These are phyloP conservation scores for Centaurea solstitialis DNA, from an alignment of 129 eudicot species.

Conservation along the genomic window DNA sequence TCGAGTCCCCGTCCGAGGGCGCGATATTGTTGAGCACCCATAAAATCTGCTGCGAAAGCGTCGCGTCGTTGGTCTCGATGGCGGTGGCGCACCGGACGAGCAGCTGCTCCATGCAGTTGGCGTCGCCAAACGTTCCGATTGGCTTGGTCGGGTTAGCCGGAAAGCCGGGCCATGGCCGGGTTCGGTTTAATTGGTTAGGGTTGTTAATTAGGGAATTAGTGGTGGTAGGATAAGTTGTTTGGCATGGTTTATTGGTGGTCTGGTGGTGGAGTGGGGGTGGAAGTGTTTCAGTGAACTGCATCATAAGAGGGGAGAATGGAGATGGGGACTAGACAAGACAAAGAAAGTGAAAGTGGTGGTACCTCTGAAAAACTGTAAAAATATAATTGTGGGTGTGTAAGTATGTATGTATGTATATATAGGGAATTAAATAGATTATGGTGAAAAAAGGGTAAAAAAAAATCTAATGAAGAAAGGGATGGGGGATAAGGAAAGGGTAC, in stretches of 20 bases:
- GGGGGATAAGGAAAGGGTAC: conserved; percentile 26
- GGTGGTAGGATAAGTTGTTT: conserved; percentile 17
- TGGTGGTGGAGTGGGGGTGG: conserved; percentile 45
- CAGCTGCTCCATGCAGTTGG: conserved; percentile 87
- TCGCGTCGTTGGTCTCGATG: conserved; percentile 84
- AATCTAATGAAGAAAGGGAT: conserved; percentile 34
- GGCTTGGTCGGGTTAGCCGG: conserved; percentile 47
- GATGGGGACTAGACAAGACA: conserved; percentile 66
- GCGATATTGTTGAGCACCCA: conserved; percentile 99
- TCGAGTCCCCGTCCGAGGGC: conserved; percentile 84
- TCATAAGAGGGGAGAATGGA: conserved; percentile 47
- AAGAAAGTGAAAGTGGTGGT: conserved; percentile 31
- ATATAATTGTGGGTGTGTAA: conserved; percentile 22
- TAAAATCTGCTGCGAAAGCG: conserved; percentile 84
- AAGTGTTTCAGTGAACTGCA: conserved; percentile 67
- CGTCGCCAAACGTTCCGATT: conserved; percentile 52
- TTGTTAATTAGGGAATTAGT: conserved; percentile 20
- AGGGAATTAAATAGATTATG: conserved; percentile 56
- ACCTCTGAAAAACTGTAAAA: conserved; percentile 16
- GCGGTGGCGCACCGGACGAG: conserved; percentile 87
- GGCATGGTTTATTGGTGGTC: conserved; percentile 29
- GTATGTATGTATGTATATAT: conserved; percentile 11
- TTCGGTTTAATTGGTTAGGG: conserved; percentile 39
- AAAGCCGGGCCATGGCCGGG: conserved; percentile 66
- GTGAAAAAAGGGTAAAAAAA: conserved; percentile 37